Evolutionary conservation across 805 yeast species (phyloP), one percentile per base, ranked within the genome.

Genomic region (Diddensiella transvaalensis): DNA sequence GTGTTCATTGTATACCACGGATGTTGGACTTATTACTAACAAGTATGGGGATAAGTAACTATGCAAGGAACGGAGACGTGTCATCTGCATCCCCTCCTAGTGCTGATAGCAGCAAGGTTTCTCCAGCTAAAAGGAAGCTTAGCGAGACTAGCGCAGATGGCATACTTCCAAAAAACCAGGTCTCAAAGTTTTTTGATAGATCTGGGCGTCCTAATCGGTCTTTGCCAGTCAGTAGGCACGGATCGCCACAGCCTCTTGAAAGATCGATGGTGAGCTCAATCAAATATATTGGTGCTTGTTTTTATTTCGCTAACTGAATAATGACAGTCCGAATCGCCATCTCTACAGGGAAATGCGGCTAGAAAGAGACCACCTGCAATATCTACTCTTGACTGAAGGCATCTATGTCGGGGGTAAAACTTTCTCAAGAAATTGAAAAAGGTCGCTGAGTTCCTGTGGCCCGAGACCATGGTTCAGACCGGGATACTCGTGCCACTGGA

Each of bases 381-480:
- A 8, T 26, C 32, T 26, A 26, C 32, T 8, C 32, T 26, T 8
- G 32, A 26, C 13, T 26, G 13, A 13, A 18, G 6, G 8, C 13
- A 26, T 13, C 13, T 8, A 26, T 26, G 11, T 13, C n/a, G 42
- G 42, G 22, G 61, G 63, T 17, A 74, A 33, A 11, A 51, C 61
- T 40, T 62, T 64, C 44, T 64, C 65, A 26, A 84, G 49, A 58
- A 82, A 80, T 2, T 63, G 57, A 29, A 72, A 59, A 5, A 82
- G 69, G 36, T 83, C 85, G 1, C 50, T 60, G 52, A 91, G 62
- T 62, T 89, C 97, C 46, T 80, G 78, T 19, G 82, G 81, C 47
- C 71, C 70, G 1, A 87, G 77, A 29, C 83, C 74, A 65, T 90
- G 98, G 0, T 72, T 80, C 64, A 87, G 68, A 0, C 85, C 86